These are phyloP conservation scores for Pseudopyricularia cyperi DNA, from an alignment of 2,329 filamentous ascomycete species.

Conservation along the genomic window DNA sequence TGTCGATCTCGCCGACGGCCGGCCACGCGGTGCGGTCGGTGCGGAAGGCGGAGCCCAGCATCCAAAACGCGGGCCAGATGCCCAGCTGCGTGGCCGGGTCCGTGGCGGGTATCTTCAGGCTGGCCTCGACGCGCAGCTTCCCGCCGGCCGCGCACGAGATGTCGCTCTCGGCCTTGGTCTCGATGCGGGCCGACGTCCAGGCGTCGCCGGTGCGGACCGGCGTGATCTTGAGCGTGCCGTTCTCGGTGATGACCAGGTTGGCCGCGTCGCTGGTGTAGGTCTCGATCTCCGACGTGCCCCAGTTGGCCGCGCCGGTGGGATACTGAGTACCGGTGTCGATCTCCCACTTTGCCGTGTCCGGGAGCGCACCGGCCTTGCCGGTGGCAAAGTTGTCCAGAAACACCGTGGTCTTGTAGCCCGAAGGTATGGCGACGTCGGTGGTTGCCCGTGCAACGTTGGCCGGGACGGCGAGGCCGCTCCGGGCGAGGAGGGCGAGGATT, in stretches of 20 bases:
- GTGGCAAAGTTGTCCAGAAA: conserved; percentile 15
- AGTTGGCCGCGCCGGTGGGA: conserved; percentile 27
- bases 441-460: neutral
- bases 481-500: neutral
- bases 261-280: conserved; percentile 24
- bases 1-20: conserved; percentile 27
- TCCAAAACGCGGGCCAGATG: conserved; percentile 35
- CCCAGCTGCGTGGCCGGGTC: conserved; percentile 17
- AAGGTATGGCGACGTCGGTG: conserved; percentile 4
- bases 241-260: conserved; percentile 26
- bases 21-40: conserved; percentile 27
- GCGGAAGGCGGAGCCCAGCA: conserved; percentile 24
- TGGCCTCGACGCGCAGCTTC: conserved; percentile 23
- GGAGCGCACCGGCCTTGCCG: conserved; percentile 15
- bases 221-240: conserved; percentile 22
- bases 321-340: conserved; percentile 31
- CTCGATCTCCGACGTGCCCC: conserved; percentile 36
- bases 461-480: neutral
- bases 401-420: conserved; percentile 6
- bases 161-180: conserved; percentile 20
- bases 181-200: conserved; percentile 32
- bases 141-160: conserved; percentile 19
- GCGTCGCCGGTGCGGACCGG: conserved; percentile 13
- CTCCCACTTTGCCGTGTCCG: conserved; percentile 27
- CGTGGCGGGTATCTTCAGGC: conserved; percentile 21